A percentile compares a stretch with the other conserved stretches of the same genome.
Evolutionary conservation across 2,329 filamentous ascomycete genomes (phyloP).

Genomic region (Apiospora sp.): DNA sequence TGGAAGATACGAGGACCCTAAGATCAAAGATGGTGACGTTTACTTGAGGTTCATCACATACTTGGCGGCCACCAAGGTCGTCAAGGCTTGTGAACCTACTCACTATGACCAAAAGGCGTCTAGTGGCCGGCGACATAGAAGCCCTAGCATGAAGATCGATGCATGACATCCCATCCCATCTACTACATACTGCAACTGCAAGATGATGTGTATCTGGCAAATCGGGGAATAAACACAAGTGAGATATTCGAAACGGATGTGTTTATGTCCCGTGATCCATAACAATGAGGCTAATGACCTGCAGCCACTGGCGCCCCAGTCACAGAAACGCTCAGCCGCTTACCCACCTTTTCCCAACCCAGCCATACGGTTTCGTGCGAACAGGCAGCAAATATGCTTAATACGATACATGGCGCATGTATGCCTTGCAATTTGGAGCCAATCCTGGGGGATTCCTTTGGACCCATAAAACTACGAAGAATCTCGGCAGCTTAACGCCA

Average conservation of each 20-base stretch:
- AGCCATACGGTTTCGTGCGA: background rate
- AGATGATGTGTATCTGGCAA: background rate
- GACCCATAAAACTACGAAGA: too few relatives aligned
- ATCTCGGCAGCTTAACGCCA: slow-evolving; percentile 4
- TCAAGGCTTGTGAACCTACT: background rate
- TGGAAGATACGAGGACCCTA: too few relatives aligned
- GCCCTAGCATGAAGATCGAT: background rate
- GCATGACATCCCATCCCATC: background rate
- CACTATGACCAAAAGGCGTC: background rate
- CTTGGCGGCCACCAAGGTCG: background rate
- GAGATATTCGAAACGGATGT: background rate
- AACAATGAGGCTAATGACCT: background rate
- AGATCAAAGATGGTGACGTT: background rate
- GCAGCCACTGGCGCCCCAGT: background rate
- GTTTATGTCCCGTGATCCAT: background rate
- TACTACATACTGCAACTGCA: background rate
- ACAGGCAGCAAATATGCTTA: background rate
- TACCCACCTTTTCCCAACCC: background rate
- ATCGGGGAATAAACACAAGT: background rate
- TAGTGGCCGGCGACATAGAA: background rate
- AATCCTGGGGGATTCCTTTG: background rate
- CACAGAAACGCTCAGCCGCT: background rate
- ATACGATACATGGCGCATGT: background rate
- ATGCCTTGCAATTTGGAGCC: background rate
- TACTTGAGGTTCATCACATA: background rate